Evolutionary conservation across 495 filamentous ascomycete species (phyloP), one percentile per base, ranked within the genome.

Genomic region (Penicillium arizonense): DNA sequence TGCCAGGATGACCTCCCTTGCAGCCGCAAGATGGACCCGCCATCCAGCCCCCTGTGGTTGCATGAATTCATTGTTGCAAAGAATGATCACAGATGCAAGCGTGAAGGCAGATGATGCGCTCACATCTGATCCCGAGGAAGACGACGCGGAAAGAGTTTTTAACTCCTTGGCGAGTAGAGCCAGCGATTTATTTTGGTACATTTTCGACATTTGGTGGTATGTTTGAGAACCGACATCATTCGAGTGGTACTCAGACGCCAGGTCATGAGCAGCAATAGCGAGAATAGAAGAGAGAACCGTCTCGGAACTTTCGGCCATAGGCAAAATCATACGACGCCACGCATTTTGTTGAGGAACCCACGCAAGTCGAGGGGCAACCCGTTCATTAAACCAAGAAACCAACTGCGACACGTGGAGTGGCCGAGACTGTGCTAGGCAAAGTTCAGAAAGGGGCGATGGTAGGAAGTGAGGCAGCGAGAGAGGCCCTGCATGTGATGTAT

Each of bases 251-350:
- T 59, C 51, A 6, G 46, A 52, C 16, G 58, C 56, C 3, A 64
- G 46, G 18, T 67, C 64, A 42, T 64, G 58, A 10, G 61, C 54
- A 2, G 58, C 48, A 16, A 67, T 52, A 9, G 64, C 64, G 11
- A 67, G 56, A n/a, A 67, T 57, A 11, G 64, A 64, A 24, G 52
- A 62, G n/a, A 62, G 48, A 2, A 67, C 64, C 1, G 57, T 58
- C 32, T 55, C 58, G 1, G 64, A 67, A 11, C 40, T 47, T 41
- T 64, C 55, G 5, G 56, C 48, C 44, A 67, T 43, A 3, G 58
- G 64, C 3, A 67, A 30, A 21, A 67, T 52, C 40, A 67, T 57
- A 2, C 58, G 53, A 24, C 58, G 43, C 61, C 64, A 67, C n/a
- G 61, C 58, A 43, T 64, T 67, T 14, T 50, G 49, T 2, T 55